Evolutionary conservation across 1,284 basidiomycete species (phyloP), one percentile per base, ranked within the genome.

Genomic region (Lignosus rhinocerotis): DNA sequence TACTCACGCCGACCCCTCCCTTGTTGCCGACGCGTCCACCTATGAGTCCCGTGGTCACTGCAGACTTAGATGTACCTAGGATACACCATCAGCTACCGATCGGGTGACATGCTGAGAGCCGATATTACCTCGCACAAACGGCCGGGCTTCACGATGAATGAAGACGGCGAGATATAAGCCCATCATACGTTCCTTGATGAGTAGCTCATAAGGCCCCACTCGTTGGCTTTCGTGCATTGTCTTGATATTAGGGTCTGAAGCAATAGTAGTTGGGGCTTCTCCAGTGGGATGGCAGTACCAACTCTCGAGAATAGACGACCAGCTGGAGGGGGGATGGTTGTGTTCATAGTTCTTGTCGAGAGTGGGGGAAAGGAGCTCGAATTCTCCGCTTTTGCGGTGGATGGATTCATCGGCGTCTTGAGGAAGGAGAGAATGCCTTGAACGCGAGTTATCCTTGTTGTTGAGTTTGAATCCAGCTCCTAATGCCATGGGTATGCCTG

Each of bases 1-100:
- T 70, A 56, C 88, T 91, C 60, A 95, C 87, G 14, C 91, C 94
- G 16, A 94, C 89, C 12, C 87, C 92, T 4, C 91, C 92, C 68
- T 93, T 93, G 69, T 94, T 94, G 2, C 93, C 93, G 1, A 95
- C 80, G 42, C 93, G 78, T 0, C 94, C 93, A 9, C 92, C 90
- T 38, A 95, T 89, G n/a, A 96, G 75, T 9, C 93, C 93, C 25
- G 92, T 83, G 9, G 93, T 90, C 2, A 96, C 94, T 12, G 85
- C 82, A 16, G 84, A 86, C 60, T 83, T 86, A 0, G 87, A 89
- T 6, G 78, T 82, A 9, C 87, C 87, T 88, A 53, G 9, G 25
- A 11, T 11, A 32, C 14, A 25, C 36, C 25, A 49, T 55, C 30
- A 56, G 50, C 39, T n/a, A 47, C 2, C 36, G 12, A 12, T 45